Evolutionary conservation across 1,139 yeast genomes (phyloP).

Genomic region (Hansenula lynferdii): DNA sequence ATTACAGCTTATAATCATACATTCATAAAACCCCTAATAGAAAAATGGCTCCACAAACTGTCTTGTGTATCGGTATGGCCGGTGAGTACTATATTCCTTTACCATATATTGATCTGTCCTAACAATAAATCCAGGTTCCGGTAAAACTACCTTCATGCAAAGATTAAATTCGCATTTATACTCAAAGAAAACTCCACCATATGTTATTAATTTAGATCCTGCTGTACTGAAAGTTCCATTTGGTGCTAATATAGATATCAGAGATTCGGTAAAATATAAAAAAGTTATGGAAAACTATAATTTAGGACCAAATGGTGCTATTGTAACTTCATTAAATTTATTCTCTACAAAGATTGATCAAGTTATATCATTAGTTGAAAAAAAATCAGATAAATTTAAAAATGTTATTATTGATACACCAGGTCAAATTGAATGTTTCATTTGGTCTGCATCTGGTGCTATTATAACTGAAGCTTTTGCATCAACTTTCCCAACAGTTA

Average conservation of each 20-base stretch:
- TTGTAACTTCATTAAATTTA: slow-evolving; percentile 87
- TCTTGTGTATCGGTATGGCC: slow-evolving; percentile 94
- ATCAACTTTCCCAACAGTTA: slow-evolving; percentile 89
- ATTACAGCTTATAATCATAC: not conserved
- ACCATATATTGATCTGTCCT: not conserved
- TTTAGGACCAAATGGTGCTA: slow-evolving; percentile 97
- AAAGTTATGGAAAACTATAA: slow-evolving; percentile 93
- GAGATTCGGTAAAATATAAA: slow-evolving; percentile 94
- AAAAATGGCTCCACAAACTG: slow-evolving; percentile 54
- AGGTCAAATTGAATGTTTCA: slow-evolving; percentile 97
- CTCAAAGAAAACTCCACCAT: slow-evolving; percentile 61
- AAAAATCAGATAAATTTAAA: slow-evolving; percentile 57
- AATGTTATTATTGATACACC: slow-evolving; percentile 95
- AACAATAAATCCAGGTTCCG: slow-evolving; percentile 41
- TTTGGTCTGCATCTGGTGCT: slow-evolving; percentile 96
- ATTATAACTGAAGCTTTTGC: slow-evolving; percentile 97
- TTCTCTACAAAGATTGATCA: slow-evolving; percentile 96
- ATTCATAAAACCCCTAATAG: too few species aligned
- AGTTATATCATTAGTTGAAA: slow-evolving; percentile 81
- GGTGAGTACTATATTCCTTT: slow-evolving; percentile 33
- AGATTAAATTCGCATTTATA: slow-evolving; percentile 87
- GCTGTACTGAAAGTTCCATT: slow-evolving; percentile 92
- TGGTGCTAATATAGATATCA: slow-evolving; percentile 90
- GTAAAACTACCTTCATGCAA: slow-evolving; percentile 98
- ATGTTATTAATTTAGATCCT: slow-evolving; percentile 92